Percentiles rank a stretch among this genome's conserved stretches.
These are phyloP conservation scores for Mallotus japonicus DNA, from an alignment of 441 rosid genomes.

Conservation along the genomic window DNA sequence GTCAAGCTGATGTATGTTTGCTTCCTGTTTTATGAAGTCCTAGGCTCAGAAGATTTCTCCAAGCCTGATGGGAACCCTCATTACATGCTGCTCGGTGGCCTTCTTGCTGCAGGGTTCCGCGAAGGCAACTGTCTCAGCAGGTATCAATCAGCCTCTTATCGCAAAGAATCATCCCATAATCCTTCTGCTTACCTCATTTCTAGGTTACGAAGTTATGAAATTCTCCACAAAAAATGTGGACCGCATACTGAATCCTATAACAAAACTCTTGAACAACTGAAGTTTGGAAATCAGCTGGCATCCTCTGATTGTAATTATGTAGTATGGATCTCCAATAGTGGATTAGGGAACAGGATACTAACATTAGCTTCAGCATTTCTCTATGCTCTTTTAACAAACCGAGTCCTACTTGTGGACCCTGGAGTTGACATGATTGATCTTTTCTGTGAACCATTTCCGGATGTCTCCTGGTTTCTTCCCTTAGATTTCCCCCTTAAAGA, in stretches of 20 bases:
- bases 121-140: constrained; percentile 17
- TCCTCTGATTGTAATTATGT: constrained; percentile 54
- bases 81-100: neutral
- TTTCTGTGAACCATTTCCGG: constrained; percentile 76
- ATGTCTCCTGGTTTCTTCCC: constrained; percentile 60
- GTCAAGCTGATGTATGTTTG: neutral
- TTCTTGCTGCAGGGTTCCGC: neutral
- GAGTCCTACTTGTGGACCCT: constrained; percentile 64
- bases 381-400: constrained; percentile 69
- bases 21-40: neutral
- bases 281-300: constrained; percentile 30
- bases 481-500: constrained; percentile 44
- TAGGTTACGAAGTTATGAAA: constrained; percentile 54
- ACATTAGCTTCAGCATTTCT: constrained; percentile 66
- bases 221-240: constrained; percentile 54
- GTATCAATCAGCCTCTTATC: constrained; percentile 36
- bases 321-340: constrained; percentile 73
- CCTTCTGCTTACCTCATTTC: constrained; percentile 57
- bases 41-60: neutral
- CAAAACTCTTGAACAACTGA: constrained; percentile 38
- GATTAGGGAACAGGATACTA: constrained; percentile 75
- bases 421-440: constrained; percentile 65
- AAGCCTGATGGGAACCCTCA: neutral
- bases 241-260: constrained; percentile 49
- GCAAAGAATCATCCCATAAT: constrained; percentile 41